Percentiles rank a stretch among this genome's conserved stretches.
Conservation (phyloP, 192 early-diverging fungal genomes). For the Backusella liffmaniae region DNA sequence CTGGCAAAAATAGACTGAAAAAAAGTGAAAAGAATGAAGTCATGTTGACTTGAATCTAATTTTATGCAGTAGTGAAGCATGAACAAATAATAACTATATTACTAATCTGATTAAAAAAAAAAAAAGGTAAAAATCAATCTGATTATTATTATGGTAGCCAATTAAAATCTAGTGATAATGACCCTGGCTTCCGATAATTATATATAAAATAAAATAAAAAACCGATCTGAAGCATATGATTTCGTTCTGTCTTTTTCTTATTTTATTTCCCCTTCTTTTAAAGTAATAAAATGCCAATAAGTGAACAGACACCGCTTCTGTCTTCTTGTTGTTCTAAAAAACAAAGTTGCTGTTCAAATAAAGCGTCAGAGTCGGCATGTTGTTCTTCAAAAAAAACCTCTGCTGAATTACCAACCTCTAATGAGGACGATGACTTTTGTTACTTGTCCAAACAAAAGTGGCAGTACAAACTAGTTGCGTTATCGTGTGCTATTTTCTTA, state of each 20-base stretch:
- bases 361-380: not conserved
- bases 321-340: conserved; percentile 1
- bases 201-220: not conserved
- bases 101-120: not conserved
- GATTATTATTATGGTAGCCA: not conserved
- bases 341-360: conserved; percentile 4
- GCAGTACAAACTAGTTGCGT: conserved; percentile 56
- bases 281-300: not conserved
- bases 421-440: conserved; percentile 22
- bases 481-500: conserved; percentile 57
- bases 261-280: not conserved
- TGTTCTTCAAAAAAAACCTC: conserved; percentile 12
- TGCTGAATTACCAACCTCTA: not conserved
- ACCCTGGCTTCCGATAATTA: conserved; percentile 1
- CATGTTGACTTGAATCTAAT: not conserved
- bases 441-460: conserved; percentile 32
- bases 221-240: not conserved
- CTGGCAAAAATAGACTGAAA: not conserved
- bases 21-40: not conserved
- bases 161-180: not conserved
- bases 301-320: conserved; percentile 5
- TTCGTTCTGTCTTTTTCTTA: not conserved
- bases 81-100: not conserved
- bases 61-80: not conserved
- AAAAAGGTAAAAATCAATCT: not conserved